Evolutionary conservation across 495 filamentous ascomycete genomes (phyloP).

Genomic region (Aspergillus hancockii): DNA sequence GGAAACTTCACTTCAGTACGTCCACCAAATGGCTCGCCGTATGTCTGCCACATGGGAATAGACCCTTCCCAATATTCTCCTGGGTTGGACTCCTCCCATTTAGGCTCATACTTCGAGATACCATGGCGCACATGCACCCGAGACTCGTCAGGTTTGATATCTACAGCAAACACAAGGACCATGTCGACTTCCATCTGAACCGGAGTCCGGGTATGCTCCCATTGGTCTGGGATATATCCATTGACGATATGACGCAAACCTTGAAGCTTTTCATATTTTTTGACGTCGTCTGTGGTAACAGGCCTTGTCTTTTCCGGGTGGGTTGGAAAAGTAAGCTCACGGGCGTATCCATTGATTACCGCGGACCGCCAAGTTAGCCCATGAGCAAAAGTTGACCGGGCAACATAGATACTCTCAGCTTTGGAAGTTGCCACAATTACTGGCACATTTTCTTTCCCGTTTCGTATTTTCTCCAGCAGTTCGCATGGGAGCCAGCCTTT

Average conservation of each 20-base stretch:
- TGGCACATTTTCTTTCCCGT: background rate
- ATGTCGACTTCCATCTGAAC: background rate
- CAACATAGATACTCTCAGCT: background rate
- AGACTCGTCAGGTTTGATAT: background rate
- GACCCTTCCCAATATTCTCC: background rate
- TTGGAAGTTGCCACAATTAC: background rate
- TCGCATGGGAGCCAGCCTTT: conserved; percentile 2
- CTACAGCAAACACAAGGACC: background rate
- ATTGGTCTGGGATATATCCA: background rate
- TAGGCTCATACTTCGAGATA: background rate
- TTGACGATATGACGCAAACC: background rate
- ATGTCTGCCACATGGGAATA: background rate
- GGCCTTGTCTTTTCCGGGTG: too few species aligned
- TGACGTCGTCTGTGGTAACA: background rate
- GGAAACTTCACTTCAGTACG: background rate
- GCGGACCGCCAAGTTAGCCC: conserved; percentile 3
- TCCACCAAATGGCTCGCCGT: background rate
- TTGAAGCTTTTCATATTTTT: background rate
- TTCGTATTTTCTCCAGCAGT: background rate
- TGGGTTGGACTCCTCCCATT: background rate
- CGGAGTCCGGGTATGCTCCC: background rate
- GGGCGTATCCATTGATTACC: background rate
- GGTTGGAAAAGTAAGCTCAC: background rate
- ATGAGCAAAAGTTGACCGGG: background rate
- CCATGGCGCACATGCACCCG: background rate